These are phyloP conservation scores for Microstegium vimineum DNA, from an alignment of 176 grass and related monocot species.

Conservation along the genomic window DNA sequence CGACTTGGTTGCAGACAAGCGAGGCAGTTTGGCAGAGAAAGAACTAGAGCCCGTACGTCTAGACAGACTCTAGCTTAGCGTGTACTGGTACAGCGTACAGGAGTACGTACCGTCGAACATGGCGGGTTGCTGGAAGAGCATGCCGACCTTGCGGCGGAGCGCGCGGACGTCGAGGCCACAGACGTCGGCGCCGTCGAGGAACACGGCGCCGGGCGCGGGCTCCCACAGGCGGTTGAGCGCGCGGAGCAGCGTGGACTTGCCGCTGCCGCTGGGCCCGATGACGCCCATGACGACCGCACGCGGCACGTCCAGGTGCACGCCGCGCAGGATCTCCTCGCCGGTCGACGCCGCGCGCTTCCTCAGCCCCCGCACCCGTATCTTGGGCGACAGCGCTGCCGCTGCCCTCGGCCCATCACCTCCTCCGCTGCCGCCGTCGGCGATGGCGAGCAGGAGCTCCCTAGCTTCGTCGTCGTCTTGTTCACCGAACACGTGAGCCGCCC, in stretches of 20 bases:
- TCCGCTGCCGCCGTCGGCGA: no score
- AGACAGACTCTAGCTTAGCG: no score
- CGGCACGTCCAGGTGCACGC: slow-evolving; percentile 64
- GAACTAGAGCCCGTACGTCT: no score
- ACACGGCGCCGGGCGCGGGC: slow-evolving; percentile 51
- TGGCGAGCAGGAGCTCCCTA: not conserved
- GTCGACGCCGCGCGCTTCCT: slow-evolving; percentile 44
- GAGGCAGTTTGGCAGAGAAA: no score
- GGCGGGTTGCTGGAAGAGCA: slow-evolving; percentile 93
- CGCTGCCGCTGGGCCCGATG: slow-evolving; percentile 96
- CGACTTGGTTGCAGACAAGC: no score
- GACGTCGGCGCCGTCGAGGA: slow-evolving; percentile 81
- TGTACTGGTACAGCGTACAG: not conserved
- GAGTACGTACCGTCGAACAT: slow-evolving; percentile 78
- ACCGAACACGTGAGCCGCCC: no score
- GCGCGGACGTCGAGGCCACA: slow-evolving; percentile 64
- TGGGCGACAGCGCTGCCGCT: not conserved
- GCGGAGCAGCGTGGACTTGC: slow-evolving; percentile 90
- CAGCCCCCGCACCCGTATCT: slow-evolving; percentile 60
- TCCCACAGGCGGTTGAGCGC: slow-evolving; percentile 93
- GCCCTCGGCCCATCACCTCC: no score
- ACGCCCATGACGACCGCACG: slow-evolving; percentile 59
- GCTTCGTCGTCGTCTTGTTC: not conserved
- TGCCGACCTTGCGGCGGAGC: slow-evolving; percentile 83
- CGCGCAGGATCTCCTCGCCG: slow-evolving; percentile 59